Percentiles rank a stretch among this genome's conserved stretches.
Conservation (phyloP, 1,139 yeast genomes). For the Pichia sp. region DNA sequence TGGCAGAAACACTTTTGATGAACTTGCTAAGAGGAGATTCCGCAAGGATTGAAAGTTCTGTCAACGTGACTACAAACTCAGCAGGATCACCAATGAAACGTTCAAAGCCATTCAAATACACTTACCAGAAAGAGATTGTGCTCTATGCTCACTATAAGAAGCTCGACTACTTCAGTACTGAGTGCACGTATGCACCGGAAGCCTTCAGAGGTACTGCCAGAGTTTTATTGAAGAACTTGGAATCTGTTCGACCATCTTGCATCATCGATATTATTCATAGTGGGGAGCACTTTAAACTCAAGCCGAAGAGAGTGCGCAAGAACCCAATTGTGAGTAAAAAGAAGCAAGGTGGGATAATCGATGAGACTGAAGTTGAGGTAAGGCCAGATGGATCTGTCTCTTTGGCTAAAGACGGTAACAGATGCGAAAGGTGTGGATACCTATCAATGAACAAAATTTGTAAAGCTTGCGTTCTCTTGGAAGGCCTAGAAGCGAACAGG, state of each 20-base stretch:
- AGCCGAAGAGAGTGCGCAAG: conserved; percentile 38
- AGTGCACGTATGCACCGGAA: conserved; percentile 97
- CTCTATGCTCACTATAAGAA: conserved; percentile 95
- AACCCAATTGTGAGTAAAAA: conserved; percentile 2
- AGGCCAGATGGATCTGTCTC: conserved; percentile 56
- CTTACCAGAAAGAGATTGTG: conserved; percentile 96
- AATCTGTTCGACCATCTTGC: conserved; percentile 85
- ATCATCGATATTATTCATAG: conserved; percentile 91
- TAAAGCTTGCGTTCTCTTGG: conserved; percentile 85
- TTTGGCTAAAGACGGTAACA: conserved; percentile 49
- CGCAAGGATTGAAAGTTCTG: conserved; percentile 86
- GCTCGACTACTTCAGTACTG: conserved; percentile 93
- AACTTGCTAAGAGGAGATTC: conserved; percentile 93
- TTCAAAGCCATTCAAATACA: conserved; percentile 91
- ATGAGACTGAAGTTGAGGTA: conserved; percentile 38
- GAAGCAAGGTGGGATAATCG: not conserved
- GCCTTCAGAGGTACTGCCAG: conserved; percentile 98
- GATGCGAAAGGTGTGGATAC: conserved; percentile 88
- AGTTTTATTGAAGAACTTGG: conserved; percentile 81
- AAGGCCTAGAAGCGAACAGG: conserved; percentile 73
- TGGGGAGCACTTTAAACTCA: conserved; percentile 78
- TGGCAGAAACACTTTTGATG: conserved; percentile 98
- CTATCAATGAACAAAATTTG: conserved; percentile 82
- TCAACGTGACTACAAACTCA: conserved; percentile 76
- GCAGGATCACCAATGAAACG: conserved; percentile 79